These are phyloP conservation scores for Thermothielavioides terrestris DNA, from an alignment of 495 filamentous ascomycete species.

Conservation along the genomic window DNA sequence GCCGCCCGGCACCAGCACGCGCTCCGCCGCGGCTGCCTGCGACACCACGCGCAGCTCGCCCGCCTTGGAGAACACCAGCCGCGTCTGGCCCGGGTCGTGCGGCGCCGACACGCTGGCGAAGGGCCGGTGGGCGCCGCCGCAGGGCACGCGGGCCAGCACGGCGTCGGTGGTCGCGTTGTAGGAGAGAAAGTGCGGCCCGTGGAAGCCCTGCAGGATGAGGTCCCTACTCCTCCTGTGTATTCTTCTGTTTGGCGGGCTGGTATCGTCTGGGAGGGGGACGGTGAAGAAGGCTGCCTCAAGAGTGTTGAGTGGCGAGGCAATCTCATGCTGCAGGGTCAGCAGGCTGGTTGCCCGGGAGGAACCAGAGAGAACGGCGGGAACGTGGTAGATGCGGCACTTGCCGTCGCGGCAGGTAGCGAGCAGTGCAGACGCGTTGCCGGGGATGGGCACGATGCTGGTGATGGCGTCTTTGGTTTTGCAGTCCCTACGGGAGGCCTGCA, in stretches of 20 bases:
- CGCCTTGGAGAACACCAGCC: conserved; percentile 49
- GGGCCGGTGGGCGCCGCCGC: conserved; percentile 71
- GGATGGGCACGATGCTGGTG: conserved; percentile 49
- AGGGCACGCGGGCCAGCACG: conserved; percentile 61
- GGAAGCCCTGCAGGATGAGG: conserved; percentile 73
- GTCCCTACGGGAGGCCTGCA: conserved; percentile 16
- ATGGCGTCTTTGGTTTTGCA: conserved; percentile 59
- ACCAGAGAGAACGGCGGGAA: neutral
- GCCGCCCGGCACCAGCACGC: conserved; percentile 53
- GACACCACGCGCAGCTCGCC: conserved; percentile 44
- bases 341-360: no score
- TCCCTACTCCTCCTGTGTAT: conserved; percentile 26
- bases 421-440: conserved; percentile 31
- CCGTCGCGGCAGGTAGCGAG: conserved; percentile 71
- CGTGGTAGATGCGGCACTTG: conserved; percentile 51
- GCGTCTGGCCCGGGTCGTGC: conserved; percentile 25
- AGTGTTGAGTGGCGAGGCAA: conserved; percentile 51
- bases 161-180: conserved; percentile 62
- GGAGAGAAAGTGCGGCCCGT: conserved; percentile 63
- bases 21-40: conserved; percentile 40
- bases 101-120: conserved; percentile 51
- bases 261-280: neutral
- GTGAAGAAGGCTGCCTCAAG: conserved; percentile 61
- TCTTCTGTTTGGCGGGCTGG: neutral
- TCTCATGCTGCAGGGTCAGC: conserved; percentile 34